These are phyloP conservation scores for Lipomyces lipofer DNA, from an alignment of 805 yeast genomes.

Conservation along the genomic window DNA sequence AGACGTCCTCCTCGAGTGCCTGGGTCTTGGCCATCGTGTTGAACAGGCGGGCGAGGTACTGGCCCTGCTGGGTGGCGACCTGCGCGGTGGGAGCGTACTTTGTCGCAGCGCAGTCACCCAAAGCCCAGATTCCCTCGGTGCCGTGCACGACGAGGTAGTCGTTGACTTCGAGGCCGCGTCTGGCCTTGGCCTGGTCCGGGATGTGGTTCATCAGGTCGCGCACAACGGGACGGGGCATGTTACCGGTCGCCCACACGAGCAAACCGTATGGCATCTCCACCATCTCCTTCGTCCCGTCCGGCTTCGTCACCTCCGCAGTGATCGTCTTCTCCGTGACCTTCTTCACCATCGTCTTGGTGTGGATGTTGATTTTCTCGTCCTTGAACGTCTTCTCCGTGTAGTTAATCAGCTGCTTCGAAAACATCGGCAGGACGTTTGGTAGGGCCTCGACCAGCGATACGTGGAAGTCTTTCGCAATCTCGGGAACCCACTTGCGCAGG, in stretches of 20 bases:
- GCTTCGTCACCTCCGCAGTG: conserved; percentile 64
- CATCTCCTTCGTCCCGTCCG: conserved; percentile 63
- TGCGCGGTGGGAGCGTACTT: conserved; percentile 96
- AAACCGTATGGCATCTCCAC: conserved; percentile 83
- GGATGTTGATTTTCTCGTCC: conserved; percentile 67
- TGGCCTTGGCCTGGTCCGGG: conserved; percentile 71
- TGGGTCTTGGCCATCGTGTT: conserved; percentile 40
- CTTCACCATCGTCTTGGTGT: conserved; percentile 85
- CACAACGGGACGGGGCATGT: conserved; percentile 79
- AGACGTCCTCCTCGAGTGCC: conserved; percentile 42
- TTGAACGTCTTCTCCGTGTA: conserved; percentile 80
- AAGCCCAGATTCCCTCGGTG: conserved; percentile 75
- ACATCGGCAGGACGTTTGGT: conserved; percentile 73
- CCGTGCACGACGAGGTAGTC: conserved; percentile 83
- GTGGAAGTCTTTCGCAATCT: conserved; percentile 73
- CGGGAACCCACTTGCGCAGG: conserved; percentile 84
- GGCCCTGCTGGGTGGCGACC: conserved; percentile 94
- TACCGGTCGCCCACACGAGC: conserved; percentile 97
- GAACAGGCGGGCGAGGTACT: conserved; percentile 72
- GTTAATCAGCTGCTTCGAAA: conserved; percentile 47
- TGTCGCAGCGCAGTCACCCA: conserved; percentile 92
- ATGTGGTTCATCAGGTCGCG: conserved; percentile 65
- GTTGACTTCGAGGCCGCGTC: conserved; percentile 87
- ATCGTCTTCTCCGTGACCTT: conserved; percentile 72
- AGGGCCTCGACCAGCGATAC: conserved; percentile 87